Conservation (phyloP, 176 grass and related monocot species). For the Juncus inflexus region DNA sequence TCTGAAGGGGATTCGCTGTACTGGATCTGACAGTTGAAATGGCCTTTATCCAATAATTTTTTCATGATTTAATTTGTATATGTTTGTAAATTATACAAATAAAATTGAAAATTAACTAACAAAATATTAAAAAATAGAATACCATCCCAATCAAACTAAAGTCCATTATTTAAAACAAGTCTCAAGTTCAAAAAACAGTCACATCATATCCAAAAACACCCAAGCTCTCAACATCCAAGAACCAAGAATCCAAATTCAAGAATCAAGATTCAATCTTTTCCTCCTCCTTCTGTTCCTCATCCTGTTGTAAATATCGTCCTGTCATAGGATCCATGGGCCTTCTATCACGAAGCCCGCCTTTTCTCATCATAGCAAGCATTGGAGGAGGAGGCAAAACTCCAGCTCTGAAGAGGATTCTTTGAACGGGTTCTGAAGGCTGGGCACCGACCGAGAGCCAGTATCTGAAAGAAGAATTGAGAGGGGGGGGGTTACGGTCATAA, state of each 20-base stretch:
- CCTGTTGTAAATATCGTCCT: constrained; percentile 39
- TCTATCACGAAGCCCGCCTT: constrained; percentile 68
- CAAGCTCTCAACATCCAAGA: not conserved
- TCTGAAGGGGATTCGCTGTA: constrained; percentile 78
- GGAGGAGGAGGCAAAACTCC: constrained; percentile 79
- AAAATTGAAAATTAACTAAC: too few relatives aligned
- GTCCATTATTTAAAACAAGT: constrained; percentile 14
- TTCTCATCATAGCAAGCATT: constrained; percentile 60
- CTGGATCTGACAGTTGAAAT: constrained; percentile 68
- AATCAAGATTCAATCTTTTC: constrained; percentile 18
- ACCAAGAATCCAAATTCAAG: not conserved
- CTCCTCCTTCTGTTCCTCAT: constrained; percentile 15
- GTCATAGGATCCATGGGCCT: constrained; percentile 71
- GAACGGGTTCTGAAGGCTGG: constrained; percentile 82
- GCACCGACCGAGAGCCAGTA: constrained; percentile 92
- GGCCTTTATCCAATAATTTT: not conserved
- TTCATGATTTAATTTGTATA: not conserved
- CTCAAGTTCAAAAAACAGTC: constrained; percentile 7
- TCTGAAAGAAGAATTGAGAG: constrained; percentile 23
- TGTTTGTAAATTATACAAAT: too few relatives aligned
- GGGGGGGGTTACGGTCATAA: too few relatives aligned
- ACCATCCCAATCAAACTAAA: not conserved
- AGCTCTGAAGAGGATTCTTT: constrained; percentile 72
- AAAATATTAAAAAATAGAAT: too few relatives aligned
- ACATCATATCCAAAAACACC: not conserved